Percentiles rank a stretch among this genome's conserved stretches.
phyloP scores from a whole-genome alignment of 169 alveolate species.

The Eimeria zaria region DNA sequence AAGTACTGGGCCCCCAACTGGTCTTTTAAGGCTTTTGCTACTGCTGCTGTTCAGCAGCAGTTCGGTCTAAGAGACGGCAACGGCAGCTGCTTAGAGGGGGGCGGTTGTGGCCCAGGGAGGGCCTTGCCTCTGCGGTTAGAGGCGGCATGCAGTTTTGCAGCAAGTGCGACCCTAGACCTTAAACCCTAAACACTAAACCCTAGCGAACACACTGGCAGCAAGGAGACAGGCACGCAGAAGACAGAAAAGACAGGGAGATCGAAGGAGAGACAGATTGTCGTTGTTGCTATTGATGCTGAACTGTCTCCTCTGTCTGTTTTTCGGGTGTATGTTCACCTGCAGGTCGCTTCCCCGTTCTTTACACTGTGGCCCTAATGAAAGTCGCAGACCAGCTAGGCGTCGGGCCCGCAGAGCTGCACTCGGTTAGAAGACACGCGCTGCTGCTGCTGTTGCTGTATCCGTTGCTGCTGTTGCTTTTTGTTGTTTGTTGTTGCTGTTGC shows the following conservation, averaged over 20 bases:
- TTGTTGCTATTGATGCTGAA: background rate
- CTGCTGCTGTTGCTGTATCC: conserved; percentile 20
- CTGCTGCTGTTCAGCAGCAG: background rate
- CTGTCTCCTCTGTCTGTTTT: background rate
- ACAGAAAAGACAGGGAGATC: background rate
- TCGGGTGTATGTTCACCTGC: background rate
- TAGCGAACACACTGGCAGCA: background rate
- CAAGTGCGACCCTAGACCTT: background rate
- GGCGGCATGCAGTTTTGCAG: conserved; percentile 42
- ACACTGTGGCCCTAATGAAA: conserved; percentile 24
- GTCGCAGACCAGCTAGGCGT: conserved; percentile 52
- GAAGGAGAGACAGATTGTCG: background rate
- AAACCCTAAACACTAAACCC: background rate
- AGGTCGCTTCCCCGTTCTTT: conserved; percentile 25
- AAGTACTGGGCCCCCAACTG: conserved; percentile 32
- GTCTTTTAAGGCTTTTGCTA: background rate
- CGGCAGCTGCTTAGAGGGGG: conserved; percentile 29
- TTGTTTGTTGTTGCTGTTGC: background rate
- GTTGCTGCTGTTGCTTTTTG: background rate
- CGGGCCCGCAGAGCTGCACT: conserved; percentile 70
- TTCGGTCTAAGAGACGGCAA: conserved; percentile 7
- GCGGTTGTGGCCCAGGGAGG: conserved; percentile 40
- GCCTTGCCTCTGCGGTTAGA: conserved; percentile 53
- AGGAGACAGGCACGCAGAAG: background rate
- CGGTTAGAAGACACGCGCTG: background rate